phyloP scores from a whole-genome alignment of 495 filamentous ascomycete genomes.

The Tuber melanosporum region DNA sequence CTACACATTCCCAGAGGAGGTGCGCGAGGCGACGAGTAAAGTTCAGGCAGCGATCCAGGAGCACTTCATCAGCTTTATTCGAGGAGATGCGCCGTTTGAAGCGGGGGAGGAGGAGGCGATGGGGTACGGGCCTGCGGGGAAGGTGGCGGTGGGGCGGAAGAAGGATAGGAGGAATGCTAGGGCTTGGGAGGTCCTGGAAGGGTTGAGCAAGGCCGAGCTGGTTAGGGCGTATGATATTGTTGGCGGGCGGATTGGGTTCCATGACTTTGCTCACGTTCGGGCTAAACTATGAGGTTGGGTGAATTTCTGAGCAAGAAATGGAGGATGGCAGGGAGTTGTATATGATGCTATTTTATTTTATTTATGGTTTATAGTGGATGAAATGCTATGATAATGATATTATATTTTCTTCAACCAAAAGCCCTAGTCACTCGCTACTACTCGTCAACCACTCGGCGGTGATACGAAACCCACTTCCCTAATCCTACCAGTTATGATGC shows the following conservation, averaged over 20 bases:
- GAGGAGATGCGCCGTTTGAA: background rate
- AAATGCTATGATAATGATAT: background rate
- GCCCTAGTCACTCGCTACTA: background rate
- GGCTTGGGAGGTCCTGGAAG: background rate
- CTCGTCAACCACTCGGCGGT: background rate
- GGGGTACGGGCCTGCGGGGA: background rate
- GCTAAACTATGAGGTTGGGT: background rate
- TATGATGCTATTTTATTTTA: background rate
- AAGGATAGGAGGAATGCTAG: background rate
- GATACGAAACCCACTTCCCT: too few species aligned
- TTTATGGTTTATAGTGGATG: background rate
- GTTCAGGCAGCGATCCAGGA: background rate
- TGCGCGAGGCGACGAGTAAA: background rate
- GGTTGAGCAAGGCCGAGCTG: background rate
- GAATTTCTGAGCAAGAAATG: background rate
- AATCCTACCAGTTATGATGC: too few species aligned
- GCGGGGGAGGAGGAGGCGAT: background rate
- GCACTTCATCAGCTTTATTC: background rate
- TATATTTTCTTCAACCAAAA: background rate
- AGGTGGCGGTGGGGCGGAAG: background rate
- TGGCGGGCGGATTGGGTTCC: background rate
- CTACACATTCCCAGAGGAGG: background rate
- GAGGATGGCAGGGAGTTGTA: background rate
- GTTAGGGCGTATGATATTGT: background rate
- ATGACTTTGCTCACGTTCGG: background rate